Conservation (phyloP, 345 rosid genomes). For the Eucalyptus brandiana region DNA sequence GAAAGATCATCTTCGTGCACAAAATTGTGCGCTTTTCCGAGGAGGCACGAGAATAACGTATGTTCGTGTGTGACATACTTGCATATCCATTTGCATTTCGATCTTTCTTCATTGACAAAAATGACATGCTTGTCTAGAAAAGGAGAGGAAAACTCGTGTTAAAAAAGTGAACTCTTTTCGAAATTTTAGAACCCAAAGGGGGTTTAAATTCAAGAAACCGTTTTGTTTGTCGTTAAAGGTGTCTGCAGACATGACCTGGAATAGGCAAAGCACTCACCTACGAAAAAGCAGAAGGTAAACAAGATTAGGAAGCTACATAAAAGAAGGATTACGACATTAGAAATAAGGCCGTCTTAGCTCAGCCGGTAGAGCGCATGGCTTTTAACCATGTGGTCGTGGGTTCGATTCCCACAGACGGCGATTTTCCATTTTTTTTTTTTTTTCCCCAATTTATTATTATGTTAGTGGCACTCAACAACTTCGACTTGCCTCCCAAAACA, state of each 20-base stretch:
- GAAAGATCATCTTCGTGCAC: background rate
- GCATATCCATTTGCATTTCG: background rate
- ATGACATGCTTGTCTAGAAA: background rate
- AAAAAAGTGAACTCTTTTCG: background rate
- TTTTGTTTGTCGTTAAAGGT: background rate
- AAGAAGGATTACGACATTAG: fast-evolving
- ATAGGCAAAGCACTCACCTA: background rate
- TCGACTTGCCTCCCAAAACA: background rate
- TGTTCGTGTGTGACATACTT: background rate
- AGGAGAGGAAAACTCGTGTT: background rate
- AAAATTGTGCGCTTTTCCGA: background rate
- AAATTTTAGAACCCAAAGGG: background rate
- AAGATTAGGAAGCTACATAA: fast-evolving
- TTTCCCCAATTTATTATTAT: background rate
- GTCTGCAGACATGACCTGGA: background rate
- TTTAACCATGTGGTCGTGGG: slow-evolving; percentile 79
- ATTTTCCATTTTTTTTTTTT: background rate
- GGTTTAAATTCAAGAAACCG: background rate
- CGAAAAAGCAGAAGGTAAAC: background rate
- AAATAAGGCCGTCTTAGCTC: slow-evolving; percentile 49
- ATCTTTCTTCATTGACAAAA: background rate
- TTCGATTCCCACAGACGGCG: slow-evolving; percentile 82
- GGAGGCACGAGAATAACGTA: background rate
- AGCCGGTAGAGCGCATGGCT: slow-evolving; percentile 81
- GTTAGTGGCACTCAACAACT: background rate